Evolutionary conservation across 1,284 basidiomycete species (phyloP), one percentile per base, ranked within the genome.

Genomic region (Ustilago bromivora): DNA sequence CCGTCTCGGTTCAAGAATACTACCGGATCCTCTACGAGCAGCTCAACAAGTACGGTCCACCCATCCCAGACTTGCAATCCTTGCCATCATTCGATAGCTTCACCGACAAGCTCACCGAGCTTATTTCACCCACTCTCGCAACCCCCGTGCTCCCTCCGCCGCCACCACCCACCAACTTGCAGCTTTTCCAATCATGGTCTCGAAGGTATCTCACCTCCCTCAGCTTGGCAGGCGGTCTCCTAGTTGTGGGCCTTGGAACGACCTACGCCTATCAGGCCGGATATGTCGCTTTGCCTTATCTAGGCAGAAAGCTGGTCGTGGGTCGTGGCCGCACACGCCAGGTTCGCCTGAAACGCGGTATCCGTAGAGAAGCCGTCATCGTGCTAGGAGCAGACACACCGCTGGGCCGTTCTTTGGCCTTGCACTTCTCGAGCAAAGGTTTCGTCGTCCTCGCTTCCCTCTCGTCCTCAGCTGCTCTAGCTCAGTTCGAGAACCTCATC

Each of bases 361-460:
- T 74, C 15, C 71, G 80, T n/a, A 63, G 74, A 43, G 82, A 83
- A 72, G 76, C 74, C 17, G 75, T 83, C 55, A 78, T 84, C 57
- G 80, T 86, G 17, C 79, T 86, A 0, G 84, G 84, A 28, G 84
- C 68, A n/a, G 84, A 86, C 60, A 82, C 82, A n/a, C 77, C 82
- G 1, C 71, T 85, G 2, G 84, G 84, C 6, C 79, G 78, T 9
- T 76, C 81, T 2, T 61, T 84, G 8, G 75, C 74, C 1, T 63
- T 81, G 31, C 70, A 79, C 47, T 79, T 86, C 38, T 73, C 80
- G 4, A 41, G 79, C 38, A 75, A 66, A 36, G 79, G 82, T 53
- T 80, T 85, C 41, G 79, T 86, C 53, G 84, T 86, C 40, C 71
- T 86, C 36, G 79, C 80, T 13, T 81, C 82, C 4, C 81, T 84